Conservation (phyloP, 495 filamentous ascomycete species). For the Penicillium egyptiacum region DNA sequence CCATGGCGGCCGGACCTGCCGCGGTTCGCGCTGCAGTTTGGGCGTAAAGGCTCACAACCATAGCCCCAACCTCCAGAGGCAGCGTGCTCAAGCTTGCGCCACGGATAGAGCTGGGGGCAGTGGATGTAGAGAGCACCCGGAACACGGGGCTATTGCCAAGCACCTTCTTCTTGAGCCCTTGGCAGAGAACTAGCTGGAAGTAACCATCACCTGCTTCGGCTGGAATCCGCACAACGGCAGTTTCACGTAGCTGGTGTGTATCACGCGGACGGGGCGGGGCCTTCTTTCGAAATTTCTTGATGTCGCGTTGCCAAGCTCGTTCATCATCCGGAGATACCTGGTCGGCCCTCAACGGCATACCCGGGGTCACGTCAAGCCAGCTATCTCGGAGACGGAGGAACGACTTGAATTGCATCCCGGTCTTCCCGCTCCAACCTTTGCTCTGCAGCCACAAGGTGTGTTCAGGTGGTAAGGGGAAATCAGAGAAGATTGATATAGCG, state of each 20-base stretch:
- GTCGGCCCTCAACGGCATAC: conserved; percentile 40
- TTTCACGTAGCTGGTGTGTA: conserved; percentile 57
- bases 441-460: conserved; percentile 65
- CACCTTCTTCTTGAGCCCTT: conserved; percentile 51
- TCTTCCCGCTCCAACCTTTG: conserved; percentile 66
- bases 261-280: conserved; percentile 38
- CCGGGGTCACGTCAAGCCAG: conserved; percentile 67
- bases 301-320: conserved; percentile 66
- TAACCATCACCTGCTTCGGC: conserved; percentile 64
- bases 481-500: conserved; percentile 60
- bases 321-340: conserved; percentile 54
- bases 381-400: conserved; percentile 52
- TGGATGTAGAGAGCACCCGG: conserved; percentile 60
- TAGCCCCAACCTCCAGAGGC: conserved; percentile 63
- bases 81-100: conserved; percentile 64
- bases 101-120: conserved; percentile 56
- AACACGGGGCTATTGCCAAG: conserved; percentile 66
- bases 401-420: conserved; percentile 65
- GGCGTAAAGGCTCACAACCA: conserved; percentile 55
- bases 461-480: conserved; percentile 53
- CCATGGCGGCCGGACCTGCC: conserved; percentile 47
- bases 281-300: conserved; percentile 57
- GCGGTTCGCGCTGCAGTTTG: conserved; percentile 47
- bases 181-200: conserved; percentile 62
- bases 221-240: conserved; percentile 61